Conservation (phyloP, 768 basidiomycete species). For the Phaffia australis region DNA sequence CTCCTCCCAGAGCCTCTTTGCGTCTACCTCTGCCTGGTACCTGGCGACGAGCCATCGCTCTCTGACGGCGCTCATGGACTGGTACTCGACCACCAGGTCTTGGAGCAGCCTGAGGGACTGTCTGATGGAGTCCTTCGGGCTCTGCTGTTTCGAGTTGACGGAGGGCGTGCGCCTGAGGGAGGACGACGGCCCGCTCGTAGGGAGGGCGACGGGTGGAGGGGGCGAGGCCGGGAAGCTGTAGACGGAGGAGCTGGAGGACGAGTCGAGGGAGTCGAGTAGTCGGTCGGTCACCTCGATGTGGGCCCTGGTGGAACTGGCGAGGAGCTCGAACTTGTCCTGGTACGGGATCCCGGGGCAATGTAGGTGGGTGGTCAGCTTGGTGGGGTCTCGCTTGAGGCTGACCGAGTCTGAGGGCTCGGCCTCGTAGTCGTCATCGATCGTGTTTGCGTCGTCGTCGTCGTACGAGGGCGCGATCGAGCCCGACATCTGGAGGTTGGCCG, state of each 20-base stretch:
- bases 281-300: constrained; percentile 69
- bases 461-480: constrained; percentile 8
- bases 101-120: constrained; percentile 49
- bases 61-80: constrained; percentile 59
- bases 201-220: constrained; percentile 28
- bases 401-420: not conserved
- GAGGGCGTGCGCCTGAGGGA: constrained; percentile 27
- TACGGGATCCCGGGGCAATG: constrained; percentile 46
- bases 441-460: constrained; percentile 10
- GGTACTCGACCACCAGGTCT: constrained; percentile 54
- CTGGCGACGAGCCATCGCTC: constrained; percentile 51
- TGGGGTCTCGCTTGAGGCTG: not conserved
- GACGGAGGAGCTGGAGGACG: constrained; percentile 6
- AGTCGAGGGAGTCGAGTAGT: constrained; percentile 46
- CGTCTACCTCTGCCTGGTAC: constrained; percentile 55
- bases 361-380: constrained; percentile 11
- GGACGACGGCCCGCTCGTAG: constrained; percentile 16
- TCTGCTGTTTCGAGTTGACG: constrained; percentile 41
- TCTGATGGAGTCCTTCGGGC: constrained; percentile 47
- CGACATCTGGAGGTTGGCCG: not conserved
- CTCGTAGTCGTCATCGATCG: constrained; percentile 20
- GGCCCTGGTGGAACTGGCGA: constrained; percentile 40
- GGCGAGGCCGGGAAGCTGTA: not conserved
- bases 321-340: constrained; percentile 50
- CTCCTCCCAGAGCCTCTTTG: constrained; percentile 77